phyloP scores from a whole-genome alignment of 805 yeast species.

The Kazachstania martiniae region DNA sequence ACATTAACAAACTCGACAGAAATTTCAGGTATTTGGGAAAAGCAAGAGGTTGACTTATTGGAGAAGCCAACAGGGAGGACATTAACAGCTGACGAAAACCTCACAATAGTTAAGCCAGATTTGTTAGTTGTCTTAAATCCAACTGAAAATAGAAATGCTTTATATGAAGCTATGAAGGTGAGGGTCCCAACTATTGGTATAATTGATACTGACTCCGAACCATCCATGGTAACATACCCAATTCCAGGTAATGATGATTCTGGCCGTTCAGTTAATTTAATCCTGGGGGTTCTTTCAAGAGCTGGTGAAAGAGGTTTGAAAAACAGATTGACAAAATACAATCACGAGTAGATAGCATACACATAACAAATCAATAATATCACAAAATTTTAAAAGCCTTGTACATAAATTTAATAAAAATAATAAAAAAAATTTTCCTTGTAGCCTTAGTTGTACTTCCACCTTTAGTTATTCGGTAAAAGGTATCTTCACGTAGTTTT shows the following conservation, averaged over 20 bases:
- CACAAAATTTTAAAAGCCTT: too few relatives aligned
- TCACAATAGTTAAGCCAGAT: constrained; percentile 70
- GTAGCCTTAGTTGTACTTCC: too few relatives aligned
- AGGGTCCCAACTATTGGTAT: constrained; percentile 90
- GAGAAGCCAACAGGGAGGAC: constrained; percentile 56
- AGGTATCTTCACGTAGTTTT: too few relatives aligned
- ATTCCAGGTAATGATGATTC: constrained; percentile 96
- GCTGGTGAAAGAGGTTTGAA: constrained; percentile 76
- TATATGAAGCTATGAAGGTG: constrained; percentile 69
- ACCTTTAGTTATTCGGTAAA: too few relatives aligned
- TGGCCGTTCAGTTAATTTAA: constrained; percentile 63
- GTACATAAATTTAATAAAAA: neutral
- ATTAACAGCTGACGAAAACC: constrained; percentile 39
- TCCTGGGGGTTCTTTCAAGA: constrained; percentile 72
- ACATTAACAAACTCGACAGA: constrained; percentile 77
- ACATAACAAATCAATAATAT: too few relatives aligned
- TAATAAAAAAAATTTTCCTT: neutral
- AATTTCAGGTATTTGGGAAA: constrained; percentile 46
- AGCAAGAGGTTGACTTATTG: constrained; percentile 66
- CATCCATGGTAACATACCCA: constrained; percentile 81
- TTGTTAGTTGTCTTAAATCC: constrained; percentile 81
- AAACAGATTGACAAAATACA: constrained; percentile 35
- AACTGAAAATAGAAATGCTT: constrained; percentile 67
- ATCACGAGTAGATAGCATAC: neutral
- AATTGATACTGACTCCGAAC: constrained; percentile 89